phyloP scores from a whole-genome alignment of 306 rosid genomes.

The Gastrolobium villosum region DNA sequence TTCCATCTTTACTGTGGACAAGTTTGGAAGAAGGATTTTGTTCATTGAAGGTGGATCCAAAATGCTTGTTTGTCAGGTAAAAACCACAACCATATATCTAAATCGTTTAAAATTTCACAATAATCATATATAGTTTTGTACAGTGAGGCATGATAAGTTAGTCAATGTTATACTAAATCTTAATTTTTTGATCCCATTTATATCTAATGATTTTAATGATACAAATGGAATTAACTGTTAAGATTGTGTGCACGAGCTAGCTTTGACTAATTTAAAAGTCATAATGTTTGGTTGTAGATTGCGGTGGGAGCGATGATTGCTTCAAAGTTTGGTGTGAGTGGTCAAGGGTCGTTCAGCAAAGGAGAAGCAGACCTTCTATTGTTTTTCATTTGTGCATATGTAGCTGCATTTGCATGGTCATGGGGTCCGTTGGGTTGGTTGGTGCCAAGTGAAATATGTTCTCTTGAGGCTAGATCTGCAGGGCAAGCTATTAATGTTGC shows the following conservation, averaged over 20 bases:
- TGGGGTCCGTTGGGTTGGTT: conserved; percentile 67
- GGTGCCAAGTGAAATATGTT: conserved; percentile 33
- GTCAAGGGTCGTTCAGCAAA: conserved; percentile 45
- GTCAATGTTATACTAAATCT: no score
- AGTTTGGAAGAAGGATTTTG: conserved; percentile 1
- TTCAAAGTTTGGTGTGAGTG: conserved; percentile 36
- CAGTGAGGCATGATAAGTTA: no score
- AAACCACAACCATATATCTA: neutral
- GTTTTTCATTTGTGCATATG: conserved; percentile 53
- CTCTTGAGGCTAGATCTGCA: conserved; percentile 59
- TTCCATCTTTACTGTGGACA: neutral
- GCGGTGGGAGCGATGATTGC: conserved; percentile 42
- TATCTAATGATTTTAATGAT: no score
- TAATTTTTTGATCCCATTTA: no score
- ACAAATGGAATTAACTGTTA: no score
- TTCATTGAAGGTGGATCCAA: neutral
- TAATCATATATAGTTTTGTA: no score
- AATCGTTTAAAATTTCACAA: no score
- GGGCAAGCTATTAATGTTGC: conserved; percentile 51
- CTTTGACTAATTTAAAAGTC: neutral
- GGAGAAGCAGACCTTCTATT: conserved; percentile 35
- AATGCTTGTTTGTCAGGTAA: conserved; percentile 3
- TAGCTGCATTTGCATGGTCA: conserved; percentile 68
- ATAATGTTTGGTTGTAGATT: neutral
- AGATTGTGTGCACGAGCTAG: no score